These are phyloP conservation scores for Avena atlantica DNA, from an alignment of 176 grass and related monocot species.

Conservation along the genomic window DNA sequence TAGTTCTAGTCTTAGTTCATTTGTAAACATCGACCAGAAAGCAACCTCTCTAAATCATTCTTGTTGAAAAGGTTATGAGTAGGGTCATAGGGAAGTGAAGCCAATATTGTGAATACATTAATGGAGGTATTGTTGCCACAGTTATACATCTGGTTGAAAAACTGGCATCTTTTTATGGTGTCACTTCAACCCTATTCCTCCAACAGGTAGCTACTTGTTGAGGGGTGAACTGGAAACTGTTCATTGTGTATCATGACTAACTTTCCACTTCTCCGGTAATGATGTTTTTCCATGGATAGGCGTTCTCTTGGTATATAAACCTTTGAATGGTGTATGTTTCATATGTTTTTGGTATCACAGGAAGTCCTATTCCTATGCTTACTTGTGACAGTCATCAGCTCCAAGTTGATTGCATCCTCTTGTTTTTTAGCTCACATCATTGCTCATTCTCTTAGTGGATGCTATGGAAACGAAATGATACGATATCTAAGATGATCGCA, in stretches of 20 bases:
- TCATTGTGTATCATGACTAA: background rate
- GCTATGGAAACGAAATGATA: conserved; percentile 19
- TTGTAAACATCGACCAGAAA: conserved; percentile 16
- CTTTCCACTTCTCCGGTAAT: background rate
- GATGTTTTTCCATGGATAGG: background rate
- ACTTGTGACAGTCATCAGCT: conserved; percentile 4
- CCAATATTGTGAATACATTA: background rate
- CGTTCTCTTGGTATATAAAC: background rate
- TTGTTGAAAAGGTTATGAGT: background rate
- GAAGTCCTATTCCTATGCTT: conserved; percentile 30
- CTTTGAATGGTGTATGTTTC: conserved; percentile 4
- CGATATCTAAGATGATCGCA: conserved; percentile 39
- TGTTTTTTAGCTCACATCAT: background rate
- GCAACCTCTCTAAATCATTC: conserved; percentile 16
- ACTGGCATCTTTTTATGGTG: background rate
- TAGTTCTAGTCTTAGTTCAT: conserved; percentile 2
- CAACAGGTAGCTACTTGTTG: background rate
- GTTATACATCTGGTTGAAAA: background rate
- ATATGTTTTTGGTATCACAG: conserved; percentile 8
- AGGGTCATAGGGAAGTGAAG: background rate
- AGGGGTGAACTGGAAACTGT: no score
- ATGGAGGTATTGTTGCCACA: background rate
- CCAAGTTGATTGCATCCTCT: conserved; percentile 34
- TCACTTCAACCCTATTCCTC: background rate
- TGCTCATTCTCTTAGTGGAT: background rate